phyloP scores from a whole-genome alignment of 2,329 filamentous ascomycete species.

The Pseudovirgaria hyperparasitica region DNA sequence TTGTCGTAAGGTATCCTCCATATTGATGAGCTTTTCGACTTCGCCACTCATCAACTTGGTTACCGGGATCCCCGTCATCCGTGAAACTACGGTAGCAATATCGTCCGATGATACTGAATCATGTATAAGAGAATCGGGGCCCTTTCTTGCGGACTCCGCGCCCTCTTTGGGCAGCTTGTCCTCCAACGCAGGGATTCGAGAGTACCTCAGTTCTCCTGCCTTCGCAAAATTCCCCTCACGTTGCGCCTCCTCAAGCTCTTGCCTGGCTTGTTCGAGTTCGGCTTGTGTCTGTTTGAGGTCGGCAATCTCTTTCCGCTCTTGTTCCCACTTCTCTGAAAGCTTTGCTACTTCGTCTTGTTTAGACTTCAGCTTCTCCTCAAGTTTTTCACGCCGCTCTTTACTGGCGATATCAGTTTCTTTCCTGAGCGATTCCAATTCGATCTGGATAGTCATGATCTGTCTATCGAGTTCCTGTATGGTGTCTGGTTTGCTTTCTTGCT shows the following conservation, averaged over 20 bases:
- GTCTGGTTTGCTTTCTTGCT: constrained; percentile 95
- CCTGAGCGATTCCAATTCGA: constrained; percentile 84
- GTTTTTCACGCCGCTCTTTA: constrained; percentile 73
- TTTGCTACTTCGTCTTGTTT: constrained; percentile 65
- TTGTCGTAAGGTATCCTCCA: constrained; percentile 80
- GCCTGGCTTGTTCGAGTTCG: constrained; percentile 71
- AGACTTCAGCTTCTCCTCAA: constrained; percentile 62
- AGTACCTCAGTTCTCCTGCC: constrained; percentile 84
- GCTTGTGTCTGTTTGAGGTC: constrained; percentile 77
- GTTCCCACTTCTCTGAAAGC: constrained; percentile 77
- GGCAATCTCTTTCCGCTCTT: constrained; percentile 75
- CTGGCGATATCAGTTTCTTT: constrained; percentile 90
- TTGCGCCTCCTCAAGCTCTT: constrained; percentile 80
- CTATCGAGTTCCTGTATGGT: constrained; percentile 86
- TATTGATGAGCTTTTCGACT: constrained; percentile 85
- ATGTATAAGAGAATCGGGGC: constrained; percentile 56
- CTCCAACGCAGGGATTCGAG: constrained; percentile 72
- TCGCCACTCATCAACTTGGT: constrained; percentile 87
- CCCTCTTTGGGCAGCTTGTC: constrained; percentile 67
- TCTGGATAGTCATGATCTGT: constrained; percentile 94
- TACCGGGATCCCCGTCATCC: constrained; percentile 85
- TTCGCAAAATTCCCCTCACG: constrained; percentile 77
- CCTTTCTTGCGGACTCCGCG: constrained; percentile 28
- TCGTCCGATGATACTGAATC: constrained; percentile 94
- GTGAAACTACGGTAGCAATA: constrained; percentile 81